Conservation (phyloP, 2,329 filamentous ascomycete species). For the Rutstroemia sydowiana region DNA sequence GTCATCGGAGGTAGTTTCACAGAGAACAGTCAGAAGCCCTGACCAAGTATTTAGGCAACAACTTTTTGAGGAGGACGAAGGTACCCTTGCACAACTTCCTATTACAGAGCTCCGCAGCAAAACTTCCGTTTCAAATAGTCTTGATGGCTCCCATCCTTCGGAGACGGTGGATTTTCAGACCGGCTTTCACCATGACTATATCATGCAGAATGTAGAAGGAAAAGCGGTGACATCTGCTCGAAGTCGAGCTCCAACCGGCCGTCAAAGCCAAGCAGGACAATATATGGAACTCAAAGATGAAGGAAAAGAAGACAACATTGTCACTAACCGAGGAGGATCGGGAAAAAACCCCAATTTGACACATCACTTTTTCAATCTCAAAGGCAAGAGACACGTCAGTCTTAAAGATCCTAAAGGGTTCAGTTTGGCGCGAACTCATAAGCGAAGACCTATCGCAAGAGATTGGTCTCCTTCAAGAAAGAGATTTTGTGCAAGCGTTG, state of each 20-base stretch:
- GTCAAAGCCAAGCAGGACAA: slow-evolving; percentile 11
- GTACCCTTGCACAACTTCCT: neutral
- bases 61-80: slow-evolving; percentile 7
- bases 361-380: slow-evolving; percentile 33
- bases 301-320: neutral
- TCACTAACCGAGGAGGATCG: slow-evolving; percentile 4
- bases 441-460: slow-evolving; percentile 59
- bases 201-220: slow-evolving; percentile 13
- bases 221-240: neutral
- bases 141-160: slow-evolving; percentile 19
- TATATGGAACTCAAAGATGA: slow-evolving; percentile 1
- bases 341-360: slow-evolving; percentile 11
- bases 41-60: neutral
- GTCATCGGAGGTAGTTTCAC: neutral
- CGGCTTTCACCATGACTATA: slow-evolving; percentile 16
- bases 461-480: slow-evolving; percentile 65
- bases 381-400: slow-evolving; percentile 47
- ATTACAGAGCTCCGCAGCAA: neutral
- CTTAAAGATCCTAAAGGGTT: slow-evolving; percentile 41
- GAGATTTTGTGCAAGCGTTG: slow-evolving; percentile 58
- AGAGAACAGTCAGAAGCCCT: neutral
- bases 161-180: slow-evolving; percentile 24
- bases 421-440: slow-evolving; percentile 47
- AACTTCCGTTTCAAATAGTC: slow-evolving; percentile 13
- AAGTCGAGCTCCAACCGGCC: slow-evolving; percentile 15